Evolutionary conservation across 2,329 filamentous ascomycete species (phyloP), one percentile per base, ranked within the genome.

Genomic region (Paecilomyces variotii): DNA sequence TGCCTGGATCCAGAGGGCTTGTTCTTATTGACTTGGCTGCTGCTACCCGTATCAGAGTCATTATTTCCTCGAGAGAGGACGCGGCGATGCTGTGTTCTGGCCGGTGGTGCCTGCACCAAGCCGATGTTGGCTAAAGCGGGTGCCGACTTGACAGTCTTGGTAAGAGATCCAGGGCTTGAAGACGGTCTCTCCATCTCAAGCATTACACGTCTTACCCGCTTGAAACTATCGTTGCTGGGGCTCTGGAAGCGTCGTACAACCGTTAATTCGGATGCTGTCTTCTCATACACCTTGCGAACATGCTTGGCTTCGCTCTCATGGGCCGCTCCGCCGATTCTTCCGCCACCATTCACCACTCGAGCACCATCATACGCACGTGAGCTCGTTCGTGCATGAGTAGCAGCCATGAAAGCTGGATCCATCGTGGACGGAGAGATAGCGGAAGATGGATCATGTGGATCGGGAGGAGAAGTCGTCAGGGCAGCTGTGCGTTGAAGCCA

Each of bases 401-500:
- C 62, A 51, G 70, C 63, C 34, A 70, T 67, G 55, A 69, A 73
- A 2, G 65, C 64, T 12, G 74, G 67, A 54, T 76, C 76, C 54
- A 74, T 68, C 1, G 66, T 62, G 2, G 76, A 70, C 6, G 73
- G 70, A 24, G 75, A 66, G 0, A 66, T 65, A 24, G 67, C 62
- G 2, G 70, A 55, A 4, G 71, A 60, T 7, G 69, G 62, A 26
- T 72, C 73, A 66, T 74, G 72, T 12, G 64, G 60, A 59, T 77
- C 74, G 3, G 75, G 74, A 19, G 76, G 74, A 4, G 77, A 78
- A 54, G 76, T 77, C 32, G 76, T 76, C 14, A 77, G 65, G 10
- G 74, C 69, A 26, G 76, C 76, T 10, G 76, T 78, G 53, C 77
- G 72, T 59, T 79, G 76, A 50, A 79, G 69, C 74, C 77, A 79